Evolutionary conservation across 352 stramenopile species (phyloP), one percentile per base, ranked within the genome.

Genomic region (Phytophthora cactorum): DNA sequence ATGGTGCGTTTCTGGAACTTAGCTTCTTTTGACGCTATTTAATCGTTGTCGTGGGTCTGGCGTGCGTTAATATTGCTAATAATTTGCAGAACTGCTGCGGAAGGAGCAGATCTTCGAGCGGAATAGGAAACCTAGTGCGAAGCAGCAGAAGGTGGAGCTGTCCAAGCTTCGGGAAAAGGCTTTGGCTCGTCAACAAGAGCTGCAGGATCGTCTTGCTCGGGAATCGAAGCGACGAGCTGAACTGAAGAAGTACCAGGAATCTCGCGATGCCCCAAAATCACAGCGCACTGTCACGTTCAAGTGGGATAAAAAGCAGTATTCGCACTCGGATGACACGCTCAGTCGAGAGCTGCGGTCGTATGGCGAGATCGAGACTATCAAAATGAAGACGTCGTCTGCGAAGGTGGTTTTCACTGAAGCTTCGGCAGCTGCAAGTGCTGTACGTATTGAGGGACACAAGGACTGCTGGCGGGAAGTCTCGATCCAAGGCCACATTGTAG

Each of bases 281-380:
- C 75, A 92, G 52, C 82, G 87, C 10, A 92, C 84, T 4, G 81
- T 95, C n/a, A 89, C 77, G 4, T 68, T 95, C 43, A 92, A 92
- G 53, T 95, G 87, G 87, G 82, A 91, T 59, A 78, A 78, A 47
- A 82, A 76, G 28, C 73, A 82, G 53, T 69, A 70, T 17, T 93
- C 87, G 14, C 87, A 93, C 61, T 93, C 85, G 25, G 85, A 93
- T 50, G 82, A 93, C 27, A 91, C 85, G 29, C 78, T 95, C 28
- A 90, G 68, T 58, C 66, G 64, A 39, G 66, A 64, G 22, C 74
- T 95, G 15, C 84, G 84, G 11, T 59, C 55, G 7, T 91, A 91
- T 58, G 87, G 87, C 7, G 78, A 80, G 32, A 90, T 95, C 27
- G 78, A 89, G 51, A 58, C 65, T 9, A 82, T 95, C 53, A 91